These are phyloP conservation scores for Xylaria sp. DNA, from an alignment of 2,329 filamentous ascomycete genomes.

Conservation along the genomic window DNA sequence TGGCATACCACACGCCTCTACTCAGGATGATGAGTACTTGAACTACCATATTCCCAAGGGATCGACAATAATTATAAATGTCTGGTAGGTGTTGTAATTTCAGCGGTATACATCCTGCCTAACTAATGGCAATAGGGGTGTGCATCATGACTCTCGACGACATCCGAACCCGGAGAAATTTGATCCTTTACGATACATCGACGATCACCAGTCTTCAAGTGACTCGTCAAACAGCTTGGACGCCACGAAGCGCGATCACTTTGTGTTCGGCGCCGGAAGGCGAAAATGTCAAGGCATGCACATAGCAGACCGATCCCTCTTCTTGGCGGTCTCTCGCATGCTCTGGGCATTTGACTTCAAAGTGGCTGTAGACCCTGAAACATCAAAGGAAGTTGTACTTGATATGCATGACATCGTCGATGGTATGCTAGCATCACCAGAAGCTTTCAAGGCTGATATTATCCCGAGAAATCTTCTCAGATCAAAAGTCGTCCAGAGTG, in stretches of 20 bases:
- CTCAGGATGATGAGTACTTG: too few species aligned
- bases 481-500: too few species aligned
- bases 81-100: too few species aligned
- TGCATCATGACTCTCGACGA: slow-evolving; percentile 57
- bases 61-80: too few species aligned
- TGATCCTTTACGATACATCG: slow-evolving; percentile 50
- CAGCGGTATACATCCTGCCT: too few species aligned
- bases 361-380: background rate
- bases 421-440: slow-evolving; percentile 18
- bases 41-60: too few species aligned
- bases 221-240: slow-evolving; percentile 49
- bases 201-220: slow-evolving; percentile 41
- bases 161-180: slow-evolving; percentile 55
- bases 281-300: slow-evolving; percentile 60
- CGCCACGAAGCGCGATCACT: slow-evolving; percentile 45
- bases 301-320: slow-evolving; percentile 48
- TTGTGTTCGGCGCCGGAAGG: slow-evolving; percentile 44
- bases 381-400: background rate
- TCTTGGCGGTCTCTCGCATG: slow-evolving; percentile 55
- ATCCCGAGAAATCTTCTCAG: background rate
- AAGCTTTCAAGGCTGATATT: slow-evolving; percentile 21
- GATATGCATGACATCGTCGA: slow-evolving; percentile 13
- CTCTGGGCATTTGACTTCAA: slow-evolving; percentile 56
- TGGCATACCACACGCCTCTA: too few species aligned
- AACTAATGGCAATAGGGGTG: slow-evolving; percentile 47